Evolutionary conservation across 164 flowering plant species (phyloP), one percentile per base, ranked within the genome.

Genomic region (Warburgia ugandensis): DNA sequence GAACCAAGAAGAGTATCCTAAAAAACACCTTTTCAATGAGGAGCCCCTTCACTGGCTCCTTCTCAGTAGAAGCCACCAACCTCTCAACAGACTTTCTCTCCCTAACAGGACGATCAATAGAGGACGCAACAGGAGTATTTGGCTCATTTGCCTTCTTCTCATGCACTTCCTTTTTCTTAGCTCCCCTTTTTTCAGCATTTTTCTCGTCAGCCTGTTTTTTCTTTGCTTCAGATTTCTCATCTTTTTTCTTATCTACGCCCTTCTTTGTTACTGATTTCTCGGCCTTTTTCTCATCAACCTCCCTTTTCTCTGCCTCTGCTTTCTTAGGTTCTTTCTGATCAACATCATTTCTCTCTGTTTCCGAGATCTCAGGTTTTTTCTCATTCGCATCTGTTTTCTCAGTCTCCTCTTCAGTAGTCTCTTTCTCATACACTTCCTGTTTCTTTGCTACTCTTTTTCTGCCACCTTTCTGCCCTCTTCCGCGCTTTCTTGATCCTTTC

Each of bases 51-150:
- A 42, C 27, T n/a, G 71, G 37, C 14, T 83, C 86, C 61, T 58
- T 79, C 51, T 85, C 95, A 65, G 81, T 69, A 10, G 70, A 49
- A 14, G 82, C 81, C 31, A 85, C 96, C 55, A 84, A 70, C 70
- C 95, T 77, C 58, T 83, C 92, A 40, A 64, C 73, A 11, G 68
- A 60, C 19, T 60, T 68, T 22, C 73, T 57, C 53, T 68, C 68
- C 30, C 68, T 84, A 22, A 81, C 82, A 44, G 95, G 95, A 16
- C 94, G 86, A 37, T 75, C 83, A 52, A 42, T 29, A 3, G 62
- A 50, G 11, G 66, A 58, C 50, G 62, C 23, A 6, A 38, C 58
- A 42, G 85, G 96, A 61, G 81, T 73, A 54, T 50, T 74, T 27
- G 53, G 76, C 55, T 72, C 83, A 48, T 65, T 54, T 3, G 12